phyloP scores from a whole-genome alignment of 768 basidiomycete species.

The Hygrocybe coccinea region DNA sequence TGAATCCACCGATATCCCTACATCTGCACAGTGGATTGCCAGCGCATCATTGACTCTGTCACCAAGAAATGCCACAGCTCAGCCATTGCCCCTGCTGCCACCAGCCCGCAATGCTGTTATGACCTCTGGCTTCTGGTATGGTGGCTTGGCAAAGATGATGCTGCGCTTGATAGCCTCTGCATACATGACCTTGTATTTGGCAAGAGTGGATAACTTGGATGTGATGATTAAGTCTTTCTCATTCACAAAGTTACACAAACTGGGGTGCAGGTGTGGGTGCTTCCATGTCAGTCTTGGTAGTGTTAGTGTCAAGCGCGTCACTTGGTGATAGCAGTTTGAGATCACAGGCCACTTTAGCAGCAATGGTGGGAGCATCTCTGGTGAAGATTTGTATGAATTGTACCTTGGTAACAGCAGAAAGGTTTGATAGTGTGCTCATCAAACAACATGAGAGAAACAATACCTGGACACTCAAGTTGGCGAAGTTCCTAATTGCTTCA shows the following conservation, averaged over 20 bases:
- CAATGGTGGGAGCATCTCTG: slow-evolving; percentile 31
- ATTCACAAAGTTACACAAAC: neutral
- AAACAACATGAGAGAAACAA: slow-evolving; percentile 1
- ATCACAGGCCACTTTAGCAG: slow-evolving; percentile 35
- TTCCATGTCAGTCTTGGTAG: slow-evolving; percentile 22
- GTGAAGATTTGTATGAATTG: slow-evolving; percentile 31
- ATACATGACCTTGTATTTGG: neutral
- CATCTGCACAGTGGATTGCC: slow-evolving; percentile 24
- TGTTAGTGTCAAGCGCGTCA: neutral
- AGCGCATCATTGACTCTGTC: slow-evolving; percentile 60
- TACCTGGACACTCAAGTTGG: neutral
- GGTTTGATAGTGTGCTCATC: too few species aligned
- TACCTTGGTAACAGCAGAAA: too few species aligned
- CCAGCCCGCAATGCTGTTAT: neutral
- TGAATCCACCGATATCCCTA: slow-evolving; percentile 16
- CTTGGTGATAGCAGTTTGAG: slow-evolving; percentile 25
- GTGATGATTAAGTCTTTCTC: neutral
- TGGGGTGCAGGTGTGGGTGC: neutral
- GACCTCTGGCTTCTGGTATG: slow-evolving; percentile 8
- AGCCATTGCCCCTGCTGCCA: neutral
- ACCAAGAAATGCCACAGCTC: slow-evolving; percentile 38
- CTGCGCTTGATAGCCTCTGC: slow-evolving; percentile 1
- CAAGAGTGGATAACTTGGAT: neutral
- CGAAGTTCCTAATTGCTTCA: neutral
- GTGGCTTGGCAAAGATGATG: slow-evolving; percentile 7